A percentile compares a stretch with the other conserved stretches of the same genome.
phyloP scores from a whole-genome alignment of 768 basidiomycete genomes.

The Rickenella mellea region DNA sequence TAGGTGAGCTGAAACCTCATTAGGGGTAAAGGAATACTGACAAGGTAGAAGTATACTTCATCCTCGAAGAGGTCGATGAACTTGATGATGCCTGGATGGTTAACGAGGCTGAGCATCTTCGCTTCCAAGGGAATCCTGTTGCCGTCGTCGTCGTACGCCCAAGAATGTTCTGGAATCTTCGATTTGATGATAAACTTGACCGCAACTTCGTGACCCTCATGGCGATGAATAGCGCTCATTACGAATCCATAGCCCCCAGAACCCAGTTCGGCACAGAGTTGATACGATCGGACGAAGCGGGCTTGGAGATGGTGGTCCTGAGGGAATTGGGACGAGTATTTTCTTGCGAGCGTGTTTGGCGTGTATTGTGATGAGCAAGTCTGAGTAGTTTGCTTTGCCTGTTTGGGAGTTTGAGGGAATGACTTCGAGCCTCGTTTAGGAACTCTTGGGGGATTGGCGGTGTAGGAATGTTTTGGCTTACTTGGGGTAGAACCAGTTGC shows the following conservation, averaged over 20 bases:
- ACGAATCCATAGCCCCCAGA: conserved; percentile 94
- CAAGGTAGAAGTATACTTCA: conserved; percentile 75
- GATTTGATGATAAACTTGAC: conserved; percentile 92
- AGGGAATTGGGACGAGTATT: conserved; percentile 48
- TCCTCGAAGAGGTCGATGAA: conserved; percentile 85
- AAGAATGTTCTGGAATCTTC: conserved; percentile 47
- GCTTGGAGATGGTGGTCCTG: conserved; percentile 48
- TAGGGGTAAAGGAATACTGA: conserved; percentile 26
- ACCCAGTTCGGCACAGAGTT: conserved; percentile 71
- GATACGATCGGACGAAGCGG: conserved; percentile 50
- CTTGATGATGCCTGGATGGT: conserved; percentile 75
- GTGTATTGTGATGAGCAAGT: conserved; percentile 1
- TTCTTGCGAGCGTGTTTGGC: conserved; percentile 15
- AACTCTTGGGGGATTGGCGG: neutral
- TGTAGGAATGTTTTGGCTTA: neutral
- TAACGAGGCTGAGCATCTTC: conserved; percentile 59
- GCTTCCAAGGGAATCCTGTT: conserved; percentile 76
- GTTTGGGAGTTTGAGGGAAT: no score
- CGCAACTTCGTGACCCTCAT: conserved; percentile 61
- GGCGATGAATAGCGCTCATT: conserved; percentile 67
- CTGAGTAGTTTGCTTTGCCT: no score
- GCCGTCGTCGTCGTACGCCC: conserved; percentile 52
- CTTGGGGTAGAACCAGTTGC: conserved; percentile 10
- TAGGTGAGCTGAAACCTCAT: conserved; percentile 1
- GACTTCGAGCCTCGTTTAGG: neutral